These are phyloP conservation scores for Camellia granthamiana DNA, from an alignment of 148 eudicot genomes.

Conservation along the genomic window DNA sequence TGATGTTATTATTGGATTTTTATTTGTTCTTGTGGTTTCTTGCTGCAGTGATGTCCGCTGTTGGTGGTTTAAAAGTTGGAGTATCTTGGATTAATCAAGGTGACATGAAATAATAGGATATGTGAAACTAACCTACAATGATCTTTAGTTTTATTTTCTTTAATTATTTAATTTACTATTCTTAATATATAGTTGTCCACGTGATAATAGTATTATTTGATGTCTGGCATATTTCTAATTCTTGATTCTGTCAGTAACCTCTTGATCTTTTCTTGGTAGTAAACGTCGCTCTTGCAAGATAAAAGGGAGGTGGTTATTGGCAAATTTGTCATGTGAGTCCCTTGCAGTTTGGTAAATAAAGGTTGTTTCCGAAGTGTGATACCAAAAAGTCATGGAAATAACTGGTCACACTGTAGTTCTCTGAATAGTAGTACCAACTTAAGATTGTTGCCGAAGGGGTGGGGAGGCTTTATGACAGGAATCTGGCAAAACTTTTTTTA, in stretches of 20 bases:
- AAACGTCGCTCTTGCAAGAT: too few species aligned
- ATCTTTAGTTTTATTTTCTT: neutral
- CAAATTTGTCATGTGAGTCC: too few species aligned
- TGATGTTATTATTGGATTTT: neutral
- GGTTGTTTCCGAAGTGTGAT: too few species aligned
- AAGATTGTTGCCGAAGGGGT: too few species aligned
- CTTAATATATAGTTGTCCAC: neutral
- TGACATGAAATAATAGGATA: constrained; percentile 24
- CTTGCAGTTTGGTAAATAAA: too few species aligned
- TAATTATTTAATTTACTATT: neutral
- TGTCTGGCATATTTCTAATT: neutral
- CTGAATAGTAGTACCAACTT: too few species aligned
- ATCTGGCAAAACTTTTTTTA: too few species aligned
- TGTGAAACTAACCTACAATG: neutral
- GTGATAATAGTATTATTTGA: neutral
- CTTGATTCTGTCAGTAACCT: neutral
- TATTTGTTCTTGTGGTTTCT: constrained; percentile 16
- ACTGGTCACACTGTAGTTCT: too few species aligned
- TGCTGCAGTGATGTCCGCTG: constrained; percentile 84
- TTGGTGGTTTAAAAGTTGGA: constrained; percentile 87
- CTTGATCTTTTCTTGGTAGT: neutral
- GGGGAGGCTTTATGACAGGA: too few species aligned
- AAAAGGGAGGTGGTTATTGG: too few species aligned
- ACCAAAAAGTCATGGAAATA: too few species aligned
- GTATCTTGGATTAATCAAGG: constrained; percentile 68